Evolutionary conservation across 352 stramenopile species (phyloP), one percentile per base, ranked within the genome.

Genomic region (Phytophthora litchii): DNA sequence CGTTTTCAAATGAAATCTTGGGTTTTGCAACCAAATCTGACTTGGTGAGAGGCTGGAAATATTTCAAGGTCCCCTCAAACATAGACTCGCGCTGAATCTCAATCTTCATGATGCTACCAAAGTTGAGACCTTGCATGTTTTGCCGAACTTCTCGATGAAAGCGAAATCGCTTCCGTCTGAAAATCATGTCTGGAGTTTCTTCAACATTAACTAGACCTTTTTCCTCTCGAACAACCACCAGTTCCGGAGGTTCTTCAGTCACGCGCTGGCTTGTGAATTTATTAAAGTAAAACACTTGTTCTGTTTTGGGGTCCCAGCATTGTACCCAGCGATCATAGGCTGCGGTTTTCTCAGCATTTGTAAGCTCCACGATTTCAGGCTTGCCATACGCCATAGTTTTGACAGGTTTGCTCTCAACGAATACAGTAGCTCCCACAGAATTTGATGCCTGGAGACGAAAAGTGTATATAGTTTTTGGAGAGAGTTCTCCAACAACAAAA

Each of bases 251-350:
- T 38, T 91, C 81, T 3, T 85, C 68, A 0, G 66, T 86, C 29
- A 88, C 80, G 12, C 76, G 81, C 54, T 91, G 80, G 31, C 78
- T 86, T 3, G 83, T 92, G 23, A 84, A 91, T 61, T 88, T 88
- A 67, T 96, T 93, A 69, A 95, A 96, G 67, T 87, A 96, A 60
- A 96, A 96, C 0, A 94, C 80, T 52, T 91, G 72, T 56, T 95
- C 85, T 8, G 83, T 76, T 57, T 87, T 89, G 29, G 75, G 75
- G 32, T 96, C 88, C 88, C 88, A 96, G 70, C 86, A 96, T 55
- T 92, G 84, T 9, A 95, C 76, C 88, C 88, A 96, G 0, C 75
- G 75, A 43, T 89, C 74, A 40, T 78, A 81, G 0, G 63, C 59
- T 32, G 61, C 45, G 13, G 40, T 72, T 41, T 79, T 59, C 36